These are phyloP conservation scores for Daldinia vernicosa DNA, from an alignment of 495 filamentous ascomycete genomes.

Conservation along the genomic window DNA sequence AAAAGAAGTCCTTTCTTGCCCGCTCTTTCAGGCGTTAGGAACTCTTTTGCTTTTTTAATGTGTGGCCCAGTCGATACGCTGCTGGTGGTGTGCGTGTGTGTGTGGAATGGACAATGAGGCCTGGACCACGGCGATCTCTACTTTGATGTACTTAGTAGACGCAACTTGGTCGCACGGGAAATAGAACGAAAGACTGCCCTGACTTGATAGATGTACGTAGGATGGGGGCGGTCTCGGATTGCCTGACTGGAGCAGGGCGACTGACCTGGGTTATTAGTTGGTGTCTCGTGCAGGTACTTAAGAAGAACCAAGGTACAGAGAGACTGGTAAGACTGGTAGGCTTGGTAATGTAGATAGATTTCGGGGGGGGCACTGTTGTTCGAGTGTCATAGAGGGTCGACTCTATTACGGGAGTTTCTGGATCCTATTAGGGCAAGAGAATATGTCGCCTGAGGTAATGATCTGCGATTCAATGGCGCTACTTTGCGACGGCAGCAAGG, in stretches of 20 bases:
- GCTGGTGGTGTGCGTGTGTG: slow-evolving; percentile 24
- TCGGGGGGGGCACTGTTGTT: slow-evolving; percentile 31
- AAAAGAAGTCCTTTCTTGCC: slow-evolving; percentile 26
- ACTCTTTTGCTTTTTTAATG: slow-evolving; percentile 37
- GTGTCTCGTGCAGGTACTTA: slow-evolving; percentile 40
- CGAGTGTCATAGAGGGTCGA: slow-evolving; percentile 39
- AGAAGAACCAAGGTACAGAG: slow-evolving; percentile 2
- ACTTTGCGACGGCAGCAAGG: slow-evolving; percentile 46
- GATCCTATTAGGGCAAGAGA: slow-evolving; percentile 46
- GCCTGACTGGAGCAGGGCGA: slow-evolving; percentile 41
- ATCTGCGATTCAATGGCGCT: slow-evolving; percentile 50
- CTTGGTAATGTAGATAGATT: slow-evolving; percentile 29
- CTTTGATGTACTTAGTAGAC: slow-evolving; percentile 33
- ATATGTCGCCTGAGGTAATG: slow-evolving; percentile 45
- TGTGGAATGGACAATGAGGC: slow-evolving; percentile 31
- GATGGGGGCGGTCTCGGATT: slow-evolving; percentile 27
- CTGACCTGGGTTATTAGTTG: slow-evolving; percentile 20
- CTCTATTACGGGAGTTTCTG: slow-evolving; percentile 45
- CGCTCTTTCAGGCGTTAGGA: slow-evolving; percentile 25
- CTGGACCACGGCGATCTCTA: slow-evolving; percentile 43
- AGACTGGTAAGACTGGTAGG: slow-evolving; percentile 11
- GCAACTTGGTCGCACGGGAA: slow-evolving; percentile 40
- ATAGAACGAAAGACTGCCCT: slow-evolving; percentile 29
- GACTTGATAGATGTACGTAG: slow-evolving; percentile 13
- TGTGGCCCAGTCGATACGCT: slow-evolving; percentile 28